These are phyloP conservation scores for Citrullus colocynthis DNA, from an alignment of 306 rosid genomes.

Conservation along the genomic window DNA sequence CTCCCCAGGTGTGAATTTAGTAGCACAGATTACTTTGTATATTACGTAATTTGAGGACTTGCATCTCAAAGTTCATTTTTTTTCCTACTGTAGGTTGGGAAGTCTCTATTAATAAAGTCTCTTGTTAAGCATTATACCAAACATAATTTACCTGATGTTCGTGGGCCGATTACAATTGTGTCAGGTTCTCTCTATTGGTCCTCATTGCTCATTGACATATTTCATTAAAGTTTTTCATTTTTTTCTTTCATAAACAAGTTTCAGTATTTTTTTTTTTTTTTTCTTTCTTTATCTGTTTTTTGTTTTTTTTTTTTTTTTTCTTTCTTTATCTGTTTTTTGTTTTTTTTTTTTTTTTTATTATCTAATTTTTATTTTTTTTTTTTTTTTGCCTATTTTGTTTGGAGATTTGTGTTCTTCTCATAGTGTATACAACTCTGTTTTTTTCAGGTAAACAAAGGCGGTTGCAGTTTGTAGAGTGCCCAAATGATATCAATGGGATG, in stretches of 20 bases:
- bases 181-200: slow-evolving; percentile 37
- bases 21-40: neutral
- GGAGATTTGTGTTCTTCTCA: neutral
- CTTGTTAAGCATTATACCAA: slow-evolving; percentile 75
- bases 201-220: neutral
- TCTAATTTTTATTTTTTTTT: too few species aligned
- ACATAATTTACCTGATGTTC: slow-evolving; percentile 75
- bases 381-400: neutral
- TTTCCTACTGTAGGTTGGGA: slow-evolving; percentile 56
- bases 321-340: too few species aligned
- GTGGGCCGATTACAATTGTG: slow-evolving; percentile 80
- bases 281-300: too few species aligned
- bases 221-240: neutral
- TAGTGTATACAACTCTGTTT: slow-evolving; percentile 7
- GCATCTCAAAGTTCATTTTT: neutral
- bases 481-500: slow-evolving; percentile 87
- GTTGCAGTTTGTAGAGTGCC: slow-evolving; percentile 87
- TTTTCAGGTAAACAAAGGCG: slow-evolving; percentile 80
- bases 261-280: too few species aligned
- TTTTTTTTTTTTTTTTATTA: too few species aligned
- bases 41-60: neutral
- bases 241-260: neutral
- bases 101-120: slow-evolving; percentile 72
- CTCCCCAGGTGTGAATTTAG: slow-evolving; percentile 48
- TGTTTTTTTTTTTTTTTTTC: too few species aligned